These are phyloP conservation scores for Fusarium bactridioides DNA, from an alignment of 2,329 filamentous ascomycete genomes.

Conservation along the genomic window DNA sequence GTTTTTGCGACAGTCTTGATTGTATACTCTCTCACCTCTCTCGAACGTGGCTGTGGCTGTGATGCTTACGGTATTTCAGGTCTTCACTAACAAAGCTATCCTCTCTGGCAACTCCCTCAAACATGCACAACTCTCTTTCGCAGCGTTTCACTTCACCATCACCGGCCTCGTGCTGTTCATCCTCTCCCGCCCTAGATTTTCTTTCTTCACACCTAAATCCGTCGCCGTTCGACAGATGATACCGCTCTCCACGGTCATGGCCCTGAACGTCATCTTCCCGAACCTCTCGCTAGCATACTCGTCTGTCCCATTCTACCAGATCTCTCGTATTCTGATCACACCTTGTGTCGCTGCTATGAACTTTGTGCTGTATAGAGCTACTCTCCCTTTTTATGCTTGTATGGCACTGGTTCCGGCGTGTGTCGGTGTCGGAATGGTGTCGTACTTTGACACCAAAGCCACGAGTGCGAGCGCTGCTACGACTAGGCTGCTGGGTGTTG, in stretches of 20 bases:
- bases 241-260: background rate
- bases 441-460: background rate
- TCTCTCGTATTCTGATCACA: background rate
- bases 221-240: background rate
- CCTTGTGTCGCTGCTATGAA: background rate
- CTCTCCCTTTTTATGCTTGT: background rate
- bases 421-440: background rate
- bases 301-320: background rate
- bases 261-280: background rate
- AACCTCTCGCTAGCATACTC: background rate
- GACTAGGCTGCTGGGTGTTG: background rate
- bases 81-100: background rate
- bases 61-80: background rate
- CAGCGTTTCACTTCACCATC: background rate
- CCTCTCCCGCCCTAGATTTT: background rate
- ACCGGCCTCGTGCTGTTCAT: background rate
- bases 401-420: background rate
- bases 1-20: background rate
- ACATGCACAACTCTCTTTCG: background rate
- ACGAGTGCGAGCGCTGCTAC: background rate
- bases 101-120: background rate
- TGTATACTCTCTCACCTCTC: background rate
- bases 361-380: background rate
- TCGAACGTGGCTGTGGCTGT: fast-evolving
- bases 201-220: background rate